A percentile compares a stretch with the other conserved stretches of the same genome.
These are phyloP conservation scores for Hyparrhenia diplandra DNA, from an alignment of 176 grass and related monocot genomes.

Conservation along the genomic window DNA sequence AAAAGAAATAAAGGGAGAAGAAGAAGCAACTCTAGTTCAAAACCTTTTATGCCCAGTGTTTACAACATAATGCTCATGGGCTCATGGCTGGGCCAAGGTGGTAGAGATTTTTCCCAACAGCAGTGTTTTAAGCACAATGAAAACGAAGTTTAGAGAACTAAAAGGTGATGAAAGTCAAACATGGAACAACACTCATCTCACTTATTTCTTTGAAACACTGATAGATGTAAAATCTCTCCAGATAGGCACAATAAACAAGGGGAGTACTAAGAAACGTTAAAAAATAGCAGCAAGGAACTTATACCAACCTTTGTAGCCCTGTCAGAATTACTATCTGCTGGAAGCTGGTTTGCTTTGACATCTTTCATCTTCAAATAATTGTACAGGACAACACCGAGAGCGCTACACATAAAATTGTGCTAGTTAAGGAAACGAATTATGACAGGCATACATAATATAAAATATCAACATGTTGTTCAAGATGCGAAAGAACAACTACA, in stretches of 20 bases:
- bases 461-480: conserved; percentile 13
- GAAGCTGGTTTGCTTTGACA: conserved; percentile 65
- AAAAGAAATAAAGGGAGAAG: neutral
- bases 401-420: conserved; percentile 44
- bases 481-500: conserved; percentile 13
- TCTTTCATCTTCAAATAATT: conserved; percentile 99
- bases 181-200: neutral
- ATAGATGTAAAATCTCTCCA: conserved; percentile 4
- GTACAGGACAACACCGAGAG: conserved; percentile 96
- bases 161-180: neutral
- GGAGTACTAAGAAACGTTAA: neutral
- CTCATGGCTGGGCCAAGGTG: neutral
- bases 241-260: conserved; percentile 14
- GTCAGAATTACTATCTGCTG: conserved; percentile 53
- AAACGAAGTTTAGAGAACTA: neutral
- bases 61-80: neutral
- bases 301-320: conserved; percentile 59
- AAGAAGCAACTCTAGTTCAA: neutral
- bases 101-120: neutral
- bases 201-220: neutral
- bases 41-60: neutral
- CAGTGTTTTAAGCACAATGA: neutral
- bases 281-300: neutral
- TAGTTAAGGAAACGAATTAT: conserved; percentile 7
- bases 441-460: conserved; percentile 11